Conservation (phyloP, 495 filamentous ascomycete genomes). For the Trichoderma gamsii region DNA sequence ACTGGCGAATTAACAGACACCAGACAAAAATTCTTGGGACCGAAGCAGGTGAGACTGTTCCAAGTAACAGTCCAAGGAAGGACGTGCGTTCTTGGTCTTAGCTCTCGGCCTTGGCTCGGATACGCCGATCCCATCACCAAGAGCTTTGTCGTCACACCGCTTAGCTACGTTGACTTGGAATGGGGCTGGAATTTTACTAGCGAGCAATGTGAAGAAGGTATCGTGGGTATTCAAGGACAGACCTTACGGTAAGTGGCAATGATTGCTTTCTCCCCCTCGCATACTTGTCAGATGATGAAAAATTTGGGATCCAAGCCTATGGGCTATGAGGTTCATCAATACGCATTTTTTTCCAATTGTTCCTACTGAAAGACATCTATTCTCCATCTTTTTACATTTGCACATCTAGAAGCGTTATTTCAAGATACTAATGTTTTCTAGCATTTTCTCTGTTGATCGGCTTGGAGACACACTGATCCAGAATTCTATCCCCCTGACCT, state of each 20-base stretch:
- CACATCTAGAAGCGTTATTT: background rate
- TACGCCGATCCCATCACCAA: constrained; percentile 80
- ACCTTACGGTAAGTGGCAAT: constrained; percentile 70
- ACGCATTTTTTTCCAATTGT: constrained; percentile 44
- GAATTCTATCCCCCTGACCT: constrained; percentile 79
- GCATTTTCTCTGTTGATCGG: constrained; percentile 87
- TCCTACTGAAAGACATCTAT: constrained; percentile 46
- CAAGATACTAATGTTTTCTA: constrained; percentile 34
- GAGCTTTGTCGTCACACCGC: constrained; percentile 82
- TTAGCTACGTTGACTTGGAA: constrained; percentile 81
- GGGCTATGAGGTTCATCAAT: constrained; percentile 43
- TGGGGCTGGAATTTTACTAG: constrained; percentile 96
- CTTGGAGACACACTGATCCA: constrained; percentile 81
- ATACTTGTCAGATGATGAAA: constrained; percentile 58
- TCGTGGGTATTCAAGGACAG: constrained; percentile 91
- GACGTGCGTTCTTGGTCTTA: constrained; percentile 83
- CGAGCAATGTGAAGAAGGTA: constrained; percentile 84
- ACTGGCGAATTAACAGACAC: constrained; percentile 94
- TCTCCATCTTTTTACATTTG: background rate
- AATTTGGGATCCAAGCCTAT: constrained; percentile 42
- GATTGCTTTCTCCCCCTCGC: constrained; percentile 17
- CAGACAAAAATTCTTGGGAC: constrained; percentile 86
- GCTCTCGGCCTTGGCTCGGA: constrained; percentile 85
- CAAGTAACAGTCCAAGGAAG: constrained; percentile 77
- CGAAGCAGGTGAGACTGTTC: constrained; percentile 80